These are phyloP conservation scores for Quercus rubra DNA, from an alignment of 306 rosid genomes.

Conservation along the genomic window DNA sequence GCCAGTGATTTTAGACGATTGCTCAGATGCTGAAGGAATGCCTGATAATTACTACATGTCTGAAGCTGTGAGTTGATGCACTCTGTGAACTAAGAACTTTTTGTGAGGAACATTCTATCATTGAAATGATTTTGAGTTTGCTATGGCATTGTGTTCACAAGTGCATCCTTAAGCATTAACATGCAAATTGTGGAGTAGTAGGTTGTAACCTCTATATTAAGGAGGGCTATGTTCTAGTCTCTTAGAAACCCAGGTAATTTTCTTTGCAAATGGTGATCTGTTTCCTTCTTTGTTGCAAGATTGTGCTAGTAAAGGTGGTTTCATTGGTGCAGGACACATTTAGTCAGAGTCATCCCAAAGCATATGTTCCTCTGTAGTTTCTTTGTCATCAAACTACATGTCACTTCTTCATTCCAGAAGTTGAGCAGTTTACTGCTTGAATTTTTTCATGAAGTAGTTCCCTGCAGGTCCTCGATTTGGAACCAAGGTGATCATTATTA, in stretches of 20 bases:
- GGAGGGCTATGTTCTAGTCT: background rate
- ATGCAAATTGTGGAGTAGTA: background rate
- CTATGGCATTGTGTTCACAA: background rate
- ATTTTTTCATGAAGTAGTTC: background rate
- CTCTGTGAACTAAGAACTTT: background rate
- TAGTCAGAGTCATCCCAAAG: background rate
- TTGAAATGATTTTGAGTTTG: background rate
- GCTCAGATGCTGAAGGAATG: conserved; percentile 8
- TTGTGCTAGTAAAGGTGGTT: background rate
- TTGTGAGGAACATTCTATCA: background rate
- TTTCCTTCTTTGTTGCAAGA: background rate
- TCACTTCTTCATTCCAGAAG: background rate
- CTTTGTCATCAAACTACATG: background rate
- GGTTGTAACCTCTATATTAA: background rate
- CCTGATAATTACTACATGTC: background rate
- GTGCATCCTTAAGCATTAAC: background rate
- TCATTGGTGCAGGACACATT: background rate
- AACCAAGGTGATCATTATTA: background rate
- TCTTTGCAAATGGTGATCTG: background rate
- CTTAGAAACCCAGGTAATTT: conserved; percentile 7
- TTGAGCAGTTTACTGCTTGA: background rate
- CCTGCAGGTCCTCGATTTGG: background rate
- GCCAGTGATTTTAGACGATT: background rate
- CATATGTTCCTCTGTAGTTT: background rate
- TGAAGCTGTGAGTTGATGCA: conserved; percentile 12